Base-by-base conservation (phyloP, 2,329 filamentous ascomycete species). In the Calonectria leucothoes region DNA sequence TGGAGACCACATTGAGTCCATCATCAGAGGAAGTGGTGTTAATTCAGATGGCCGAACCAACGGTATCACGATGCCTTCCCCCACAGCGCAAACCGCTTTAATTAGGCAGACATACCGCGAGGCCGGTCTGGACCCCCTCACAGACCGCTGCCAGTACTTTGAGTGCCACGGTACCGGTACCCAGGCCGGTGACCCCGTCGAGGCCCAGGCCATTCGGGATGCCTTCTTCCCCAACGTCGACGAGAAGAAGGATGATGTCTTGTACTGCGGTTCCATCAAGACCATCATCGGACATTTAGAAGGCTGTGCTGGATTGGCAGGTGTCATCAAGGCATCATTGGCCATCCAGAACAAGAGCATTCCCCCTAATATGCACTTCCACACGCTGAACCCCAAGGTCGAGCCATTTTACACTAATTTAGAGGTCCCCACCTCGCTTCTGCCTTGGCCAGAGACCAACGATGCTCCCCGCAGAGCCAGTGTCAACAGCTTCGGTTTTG, bases 161-260 rank as follows among this genome's bases (percentile, higher is more conserved):
- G 85, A 87, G 70, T 84, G 84, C 4, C 86, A 87, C 69, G 86
- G 29, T 39, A 77, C 75, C 31, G 75, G 75, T 27, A 77, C 76
- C 14, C 73, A 66, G 27, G 78, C 78, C 23, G 89, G 89, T 12
- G 89, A 91, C 69, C 88, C 88, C 1, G 85, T 87, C 20, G 89
- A 91, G 74, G 86, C 87, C 2, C 82, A 82, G 15, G 88, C 86
- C 4, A 85, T 90, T 51, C 81, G 83, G 42, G 83, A 84, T 20
- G 84, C 87, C 0, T 84, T 88, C 31, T 82, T 83, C 23, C 72
- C 49, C 4, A 52, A 67, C 11, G 49, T 59, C 10, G 55, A 39
- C 6, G 12, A 63, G 25, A 23, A 23, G 11, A 10, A 14, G 10
- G 25, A 39, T 12, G 57, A 27, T 6, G 11, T 27, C 5, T 1